phyloP scores from a whole-genome alignment of 2,329 filamentous ascomycete species.

The Plectosphaerella plurivora region DNA sequence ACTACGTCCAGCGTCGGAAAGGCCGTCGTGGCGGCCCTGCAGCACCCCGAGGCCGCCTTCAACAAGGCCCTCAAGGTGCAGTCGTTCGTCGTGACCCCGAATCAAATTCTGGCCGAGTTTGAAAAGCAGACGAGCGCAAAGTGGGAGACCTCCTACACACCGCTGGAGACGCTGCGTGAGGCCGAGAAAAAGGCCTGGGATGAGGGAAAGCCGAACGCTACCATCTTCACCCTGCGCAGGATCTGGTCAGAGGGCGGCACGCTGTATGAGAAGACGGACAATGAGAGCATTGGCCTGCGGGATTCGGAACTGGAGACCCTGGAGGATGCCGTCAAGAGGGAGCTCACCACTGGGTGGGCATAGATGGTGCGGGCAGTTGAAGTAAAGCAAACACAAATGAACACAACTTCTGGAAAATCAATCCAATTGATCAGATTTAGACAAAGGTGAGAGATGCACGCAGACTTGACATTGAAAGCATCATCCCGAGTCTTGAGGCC shows the following conservation, averaged over 20 bases:
- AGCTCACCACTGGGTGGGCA: not conserved
- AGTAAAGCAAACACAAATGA: no score
- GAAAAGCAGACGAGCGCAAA: constrained; percentile 58
- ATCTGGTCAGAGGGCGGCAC: constrained; percentile 74
- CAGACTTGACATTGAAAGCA: no score
- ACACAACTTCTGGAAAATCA: no score
- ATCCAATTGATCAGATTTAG: no score
- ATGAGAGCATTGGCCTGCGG: constrained; percentile 48
- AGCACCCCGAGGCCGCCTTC: constrained; percentile 46
- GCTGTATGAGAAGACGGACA: constrained; percentile 65
- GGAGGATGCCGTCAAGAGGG: constrained; percentile 17
- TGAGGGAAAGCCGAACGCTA: constrained; percentile 44
- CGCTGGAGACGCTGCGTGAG: constrained; percentile 47
- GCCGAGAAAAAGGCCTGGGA: constrained; percentile 58
- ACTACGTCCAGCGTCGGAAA: constrained; percentile 53
- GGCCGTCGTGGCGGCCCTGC: constrained; percentile 58
- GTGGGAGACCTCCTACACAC: constrained; percentile 50
- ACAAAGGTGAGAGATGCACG: no score
- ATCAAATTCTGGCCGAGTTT: constrained; percentile 60
- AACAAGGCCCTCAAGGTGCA: constrained; percentile 62
- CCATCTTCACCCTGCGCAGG: constrained; percentile 55
- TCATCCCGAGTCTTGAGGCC: no score
- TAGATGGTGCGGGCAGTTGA: no score
- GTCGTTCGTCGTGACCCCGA: constrained; percentile 64
- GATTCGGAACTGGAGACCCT: constrained; percentile 49